Conservation (phyloP, 2,329 filamentous ascomycete genomes). For the Madurella fahalii region DNA sequence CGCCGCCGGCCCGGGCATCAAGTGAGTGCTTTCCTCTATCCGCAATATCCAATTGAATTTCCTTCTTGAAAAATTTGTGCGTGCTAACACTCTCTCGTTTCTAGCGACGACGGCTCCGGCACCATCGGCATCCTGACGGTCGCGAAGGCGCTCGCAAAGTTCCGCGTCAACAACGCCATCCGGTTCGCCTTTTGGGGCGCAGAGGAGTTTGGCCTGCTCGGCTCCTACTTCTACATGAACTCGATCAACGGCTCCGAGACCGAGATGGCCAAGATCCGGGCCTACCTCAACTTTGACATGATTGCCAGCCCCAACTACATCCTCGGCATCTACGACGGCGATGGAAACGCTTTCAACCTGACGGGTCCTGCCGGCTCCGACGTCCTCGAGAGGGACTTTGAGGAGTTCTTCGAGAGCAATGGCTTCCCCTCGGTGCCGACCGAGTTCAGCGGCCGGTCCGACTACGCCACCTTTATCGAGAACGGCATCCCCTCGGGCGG, state of each 20-base stretch:
- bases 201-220: constrained; percentile 55
- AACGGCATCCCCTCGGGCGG: constrained; percentile 64
- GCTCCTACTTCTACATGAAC: constrained; percentile 50
- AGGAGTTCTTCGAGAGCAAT: constrained; percentile 48
- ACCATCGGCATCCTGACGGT: constrained; percentile 25
- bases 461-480: constrained; percentile 65
- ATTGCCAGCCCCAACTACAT: constrained; percentile 48
- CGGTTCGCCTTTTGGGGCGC: constrained; percentile 61
- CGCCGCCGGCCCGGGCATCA: constrained; percentile 24
- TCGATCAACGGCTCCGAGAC: constrained; percentile 35
- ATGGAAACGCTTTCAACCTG: constrained; percentile 57
- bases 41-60: no score
- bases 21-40: constrained; percentile 11
- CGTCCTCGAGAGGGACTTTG: constrained; percentile 55
- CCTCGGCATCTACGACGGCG: constrained; percentile 57
- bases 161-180: constrained; percentile 42
- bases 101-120: constrained; percentile 25
- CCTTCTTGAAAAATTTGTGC: no score
- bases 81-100: neutral
- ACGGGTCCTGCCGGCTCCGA: constrained; percentile 48
- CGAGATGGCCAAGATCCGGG: constrained; percentile 47
- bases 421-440: constrained; percentile 53
- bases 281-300: constrained; percentile 58
- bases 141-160: constrained; percentile 24
- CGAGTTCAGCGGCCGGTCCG: constrained; percentile 51